Base-by-base conservation (phyloP, 768 basidiomycete species). In the Paxillus involutus region DNA sequence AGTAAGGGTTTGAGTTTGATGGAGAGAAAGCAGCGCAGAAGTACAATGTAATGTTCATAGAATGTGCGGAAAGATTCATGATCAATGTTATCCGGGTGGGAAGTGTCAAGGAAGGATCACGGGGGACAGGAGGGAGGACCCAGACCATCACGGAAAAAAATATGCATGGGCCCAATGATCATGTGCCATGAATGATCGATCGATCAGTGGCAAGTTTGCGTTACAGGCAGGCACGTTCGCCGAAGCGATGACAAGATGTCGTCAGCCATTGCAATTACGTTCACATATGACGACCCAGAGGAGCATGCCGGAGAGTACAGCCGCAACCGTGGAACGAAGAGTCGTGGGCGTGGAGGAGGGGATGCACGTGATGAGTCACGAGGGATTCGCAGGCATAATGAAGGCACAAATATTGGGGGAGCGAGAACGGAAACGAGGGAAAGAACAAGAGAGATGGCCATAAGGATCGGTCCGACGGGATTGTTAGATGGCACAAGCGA, bases 251-350 rank as follows among this genome's bases (percentile, higher is more conserved):
- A 53, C 46, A 56, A 51, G 56, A 53, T 57, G 37, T 21, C 21
- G 21, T 21, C 21, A 39, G 16, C 7, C 12, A 12, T 33, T 33
- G 13, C 30, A 10, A 47, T 62, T 63, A 62, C 61, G 60, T 63
- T 53, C 40, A 17, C n/a, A 39, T 21, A 21, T 3, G 21, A 2
- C 30, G 49, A 50, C 47, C 37, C 46, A 29, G 8, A 30, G 24
- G 21, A 19, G 55, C 55, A 44, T 4, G 1, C 21, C 21, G 21
- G 21, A 21, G 2, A 21, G 39, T 24, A 35, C 40, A 44, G 1
- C 32, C 32, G 10, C 32, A 37, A 53, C 41, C 36, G 45, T 52
- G 45, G 53, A 51, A 35, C 32, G 6, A 33, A 14, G 43, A 29
- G 35, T 37, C 19, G 13, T 47, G 24, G 39, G 13, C 13, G 49